These are phyloP conservation scores for Cryptosporidium andersoni DNA, from an alignment of 169 alveolate species.

Conservation along the genomic window DNA sequence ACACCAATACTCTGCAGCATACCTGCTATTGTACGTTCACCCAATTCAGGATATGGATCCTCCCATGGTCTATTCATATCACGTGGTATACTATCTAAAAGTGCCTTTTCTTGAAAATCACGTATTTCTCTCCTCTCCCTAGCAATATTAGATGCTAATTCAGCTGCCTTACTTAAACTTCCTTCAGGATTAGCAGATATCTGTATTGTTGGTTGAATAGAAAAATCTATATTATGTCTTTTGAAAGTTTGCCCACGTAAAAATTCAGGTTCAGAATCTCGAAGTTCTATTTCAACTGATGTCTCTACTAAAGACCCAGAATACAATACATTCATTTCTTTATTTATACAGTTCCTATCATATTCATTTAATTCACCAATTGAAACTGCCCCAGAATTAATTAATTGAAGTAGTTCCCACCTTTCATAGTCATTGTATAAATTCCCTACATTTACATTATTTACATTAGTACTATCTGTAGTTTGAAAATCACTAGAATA, in stretches of 20 bases:
- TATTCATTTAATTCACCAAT: constrained; percentile 8
- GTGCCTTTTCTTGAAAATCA: constrained; percentile 83
- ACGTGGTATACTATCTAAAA: constrained; percentile 86
- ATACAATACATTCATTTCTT: not conserved
- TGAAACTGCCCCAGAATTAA: constrained; percentile 58
- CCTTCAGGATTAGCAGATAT: constrained; percentile 93
- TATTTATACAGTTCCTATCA: not conserved
- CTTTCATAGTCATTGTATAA: constrained; percentile 75
- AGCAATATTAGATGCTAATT: constrained; percentile 83
- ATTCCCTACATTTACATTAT: not conserved
- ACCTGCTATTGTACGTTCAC: constrained; percentile 86
- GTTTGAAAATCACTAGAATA: not conserved
- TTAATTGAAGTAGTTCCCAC: constrained; percentile 70
- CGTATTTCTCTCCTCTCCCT: constrained; percentile 86
- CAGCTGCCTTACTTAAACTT: constrained; percentile 90
- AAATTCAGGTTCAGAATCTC: constrained; percentile 93
- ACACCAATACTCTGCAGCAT: constrained; percentile 78
- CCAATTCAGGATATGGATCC: constrained; percentile 91
- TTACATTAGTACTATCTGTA: not conserved
- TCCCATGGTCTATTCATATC: constrained; percentile 90
- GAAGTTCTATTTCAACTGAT: constrained; percentile 87
- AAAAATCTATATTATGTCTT: constrained; percentile 78
- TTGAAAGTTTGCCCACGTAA: constrained; percentile 94
- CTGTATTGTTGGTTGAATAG: constrained; percentile 75
- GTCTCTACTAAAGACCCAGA: constrained; percentile 8